Evolutionary conservation across 352 stramenopile genomes (phyloP), one percentile per base, ranked within the genome.

Genomic region (Aphanomyces cochlioides): DNA sequence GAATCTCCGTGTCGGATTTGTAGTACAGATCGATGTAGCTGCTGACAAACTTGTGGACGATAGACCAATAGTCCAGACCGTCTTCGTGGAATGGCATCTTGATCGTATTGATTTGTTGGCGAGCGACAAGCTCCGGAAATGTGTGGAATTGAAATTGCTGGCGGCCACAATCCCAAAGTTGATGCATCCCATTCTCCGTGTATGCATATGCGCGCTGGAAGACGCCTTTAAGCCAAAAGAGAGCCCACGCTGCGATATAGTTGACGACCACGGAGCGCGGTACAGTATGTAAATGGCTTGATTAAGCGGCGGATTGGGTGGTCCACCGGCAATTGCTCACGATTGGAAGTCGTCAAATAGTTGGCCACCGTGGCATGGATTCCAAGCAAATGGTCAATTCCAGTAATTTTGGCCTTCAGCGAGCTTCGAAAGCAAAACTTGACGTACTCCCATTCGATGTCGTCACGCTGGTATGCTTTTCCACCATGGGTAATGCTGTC

Each of bases 201-300:
- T 61, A 40, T 13, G 64, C 36, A 10, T 47, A 70, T 12, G 40
- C 64, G n/a, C 64, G 64, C 13, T 70, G 64, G 7, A 70, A 28
- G 38, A 61, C 47, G 6, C 43, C 64, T 36, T 70, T 70, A 39
- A 48, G 45, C 64, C 64, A 70, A 10, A 70, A 61, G 34, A 70
- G 64, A 3, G 64, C 41, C 7, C 50, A 61, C 36, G 64, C 28
- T 3, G 64, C 64, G 36, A n/a, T 34, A 40, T 61, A 50, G 64
- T 70, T 70, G 53, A 70, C 60, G 45, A 61, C 50, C 4, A 70
- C 64, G 5, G 64, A 47, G 5, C 64, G 64, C n/a, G n/a, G n/a
- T n/a, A n/a, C n/a, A n/a, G 37, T 61, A 70, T 21, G 64, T 70
- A 28, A 70, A 70, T 19, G 64, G 64, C 39, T 70, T 70, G 64